Percentiles rank a stretch among this genome's conserved stretches.
These are phyloP conservation scores for Trichosanthes truncata DNA, from an alignment of 306 rosid species.

Conservation along the genomic window DNA sequence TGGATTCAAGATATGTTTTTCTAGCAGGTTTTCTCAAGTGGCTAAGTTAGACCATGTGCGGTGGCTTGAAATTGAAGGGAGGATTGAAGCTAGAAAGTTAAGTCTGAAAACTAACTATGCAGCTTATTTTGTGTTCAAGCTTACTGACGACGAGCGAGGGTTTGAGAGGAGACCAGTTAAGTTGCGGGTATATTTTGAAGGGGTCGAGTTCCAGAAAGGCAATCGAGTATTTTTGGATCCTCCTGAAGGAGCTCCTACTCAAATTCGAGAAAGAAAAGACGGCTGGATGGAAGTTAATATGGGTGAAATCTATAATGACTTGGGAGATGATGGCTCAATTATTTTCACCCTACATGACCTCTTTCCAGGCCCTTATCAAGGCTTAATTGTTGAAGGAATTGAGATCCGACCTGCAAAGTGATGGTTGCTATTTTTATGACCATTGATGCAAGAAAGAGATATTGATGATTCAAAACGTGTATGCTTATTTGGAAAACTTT, in stretches of 20 bases:
- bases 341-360: constrained; percentile 4
- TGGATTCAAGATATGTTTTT: no score
- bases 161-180: background rate
- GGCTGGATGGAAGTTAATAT: constrained; percentile 25
- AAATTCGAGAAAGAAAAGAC: constrained; percentile 3
- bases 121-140: constrained; percentile 18
- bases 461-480: no score
- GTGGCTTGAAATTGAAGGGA: constrained; percentile 17
- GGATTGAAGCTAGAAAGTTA: constrained; percentile 8
- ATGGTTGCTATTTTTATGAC: background rate
- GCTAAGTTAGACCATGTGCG: constrained; percentile 3
- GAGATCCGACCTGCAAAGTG: constrained; percentile 23
- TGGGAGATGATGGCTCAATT: constrained; percentile 16
- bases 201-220: background rate
- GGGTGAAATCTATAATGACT: constrained; percentile 21
- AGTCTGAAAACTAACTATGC: constrained; percentile 17
- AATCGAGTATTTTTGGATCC: constrained; percentile 3
- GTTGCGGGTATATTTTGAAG: background rate
- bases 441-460: background rate
- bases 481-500: no score
- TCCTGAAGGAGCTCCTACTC: background rate
- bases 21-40: constrained; percentile 16
- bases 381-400: constrained; percentile 28
- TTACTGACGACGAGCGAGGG: background rate
- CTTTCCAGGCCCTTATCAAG: background rate